Percentiles rank a stretch among this genome's conserved stretches.
Conservation (phyloP, 2,329 filamentous ascomycete genomes). For the Sporothrix euskadiensis region DNA sequence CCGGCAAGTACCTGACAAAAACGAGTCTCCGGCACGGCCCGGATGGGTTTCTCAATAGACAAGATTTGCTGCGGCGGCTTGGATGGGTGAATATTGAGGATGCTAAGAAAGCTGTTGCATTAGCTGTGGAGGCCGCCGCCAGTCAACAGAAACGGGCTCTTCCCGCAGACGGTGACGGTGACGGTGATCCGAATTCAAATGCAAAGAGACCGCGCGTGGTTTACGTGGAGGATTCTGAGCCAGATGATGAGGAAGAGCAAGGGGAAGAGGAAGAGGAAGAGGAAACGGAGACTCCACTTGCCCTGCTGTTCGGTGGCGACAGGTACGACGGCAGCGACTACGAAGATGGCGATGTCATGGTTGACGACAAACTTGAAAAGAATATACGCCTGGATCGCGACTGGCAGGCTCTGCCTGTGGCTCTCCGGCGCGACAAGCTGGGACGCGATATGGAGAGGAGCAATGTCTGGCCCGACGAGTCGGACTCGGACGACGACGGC, state of each 20-base stretch:
- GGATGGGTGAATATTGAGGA: not conserved
- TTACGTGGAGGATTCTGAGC: not conserved
- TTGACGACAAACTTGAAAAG: not conserved
- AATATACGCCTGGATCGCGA: not conserved
- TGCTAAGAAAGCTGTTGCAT: not conserved
- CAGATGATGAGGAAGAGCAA: not conserved
- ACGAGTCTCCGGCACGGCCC: not conserved
- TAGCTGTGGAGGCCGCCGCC: not conserved
- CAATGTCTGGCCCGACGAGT: not conserved
- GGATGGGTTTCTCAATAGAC: not conserved
- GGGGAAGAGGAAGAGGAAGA: not conserved
- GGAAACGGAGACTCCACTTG: not conserved
- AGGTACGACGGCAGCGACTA: not conserved
- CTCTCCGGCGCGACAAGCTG: conserved; percentile 15
- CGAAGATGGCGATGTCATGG: not conserved
- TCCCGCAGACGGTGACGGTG: not conserved
- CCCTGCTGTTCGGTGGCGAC: not conserved
- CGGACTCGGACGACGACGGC: not conserved
- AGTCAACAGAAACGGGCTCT: not conserved
- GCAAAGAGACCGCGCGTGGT: not conserved
- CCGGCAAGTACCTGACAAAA: not conserved
- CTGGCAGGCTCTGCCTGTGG: conserved; percentile 16
- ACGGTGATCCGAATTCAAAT: not conserved
- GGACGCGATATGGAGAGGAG: conserved; percentile 20
- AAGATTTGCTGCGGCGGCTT: not conserved